Conservation (phyloP, 164 flowering plant species). For the Nelumbo lutea region DNA sequence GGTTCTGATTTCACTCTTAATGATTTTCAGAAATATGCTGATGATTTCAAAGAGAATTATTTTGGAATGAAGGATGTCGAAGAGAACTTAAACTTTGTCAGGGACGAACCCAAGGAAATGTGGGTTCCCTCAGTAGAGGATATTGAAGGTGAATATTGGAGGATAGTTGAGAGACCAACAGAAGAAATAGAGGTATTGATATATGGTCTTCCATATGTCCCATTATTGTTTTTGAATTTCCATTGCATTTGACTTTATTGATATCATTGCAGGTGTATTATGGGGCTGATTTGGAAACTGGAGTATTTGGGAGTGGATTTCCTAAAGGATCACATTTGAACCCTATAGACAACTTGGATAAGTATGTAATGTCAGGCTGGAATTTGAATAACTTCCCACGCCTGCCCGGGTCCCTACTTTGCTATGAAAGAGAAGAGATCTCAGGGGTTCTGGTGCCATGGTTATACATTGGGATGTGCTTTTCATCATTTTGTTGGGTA, state of each 20-base stretch:
- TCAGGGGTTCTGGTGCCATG: conserved; percentile 93
- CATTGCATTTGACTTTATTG: background rate
- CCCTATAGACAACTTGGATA: conserved; percentile 28
- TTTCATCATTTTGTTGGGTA: conserved; percentile 98
- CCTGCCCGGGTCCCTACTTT: conserved; percentile 72
- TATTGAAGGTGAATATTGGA: conserved; percentile 94
- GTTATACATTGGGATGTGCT: conserved; percentile 92
- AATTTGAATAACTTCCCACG: conserved; percentile 82
- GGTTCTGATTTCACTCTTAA: conserved; percentile 72
- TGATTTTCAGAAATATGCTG: conserved; percentile 57
- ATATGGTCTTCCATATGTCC: background rate
- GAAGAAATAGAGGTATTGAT: conserved; percentile 74
- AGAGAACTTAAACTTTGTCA: conserved; percentile 16
- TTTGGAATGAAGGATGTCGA: conserved; percentile 37
- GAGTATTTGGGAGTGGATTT: conserved; percentile 75
- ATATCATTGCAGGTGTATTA: conserved; percentile 51
- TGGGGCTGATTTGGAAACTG: conserved; percentile 93
- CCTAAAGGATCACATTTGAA: conserved; percentile 40
- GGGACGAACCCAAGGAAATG: conserved; percentile 15
- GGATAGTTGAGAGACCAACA: conserved; percentile 75
- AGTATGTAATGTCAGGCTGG: conserved; percentile 71
- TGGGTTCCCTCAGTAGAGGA: conserved; percentile 63
- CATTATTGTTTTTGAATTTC: background rate
- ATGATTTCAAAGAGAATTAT: conserved; percentile 50
- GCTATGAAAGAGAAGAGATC: conserved; percentile 67